Percentiles rank a stretch among this genome's conserved stretches.
These are phyloP conservation scores for Lactarius akahatsu DNA, from an alignment of 768 basidiomycete genomes.

Conservation along the genomic window DNA sequence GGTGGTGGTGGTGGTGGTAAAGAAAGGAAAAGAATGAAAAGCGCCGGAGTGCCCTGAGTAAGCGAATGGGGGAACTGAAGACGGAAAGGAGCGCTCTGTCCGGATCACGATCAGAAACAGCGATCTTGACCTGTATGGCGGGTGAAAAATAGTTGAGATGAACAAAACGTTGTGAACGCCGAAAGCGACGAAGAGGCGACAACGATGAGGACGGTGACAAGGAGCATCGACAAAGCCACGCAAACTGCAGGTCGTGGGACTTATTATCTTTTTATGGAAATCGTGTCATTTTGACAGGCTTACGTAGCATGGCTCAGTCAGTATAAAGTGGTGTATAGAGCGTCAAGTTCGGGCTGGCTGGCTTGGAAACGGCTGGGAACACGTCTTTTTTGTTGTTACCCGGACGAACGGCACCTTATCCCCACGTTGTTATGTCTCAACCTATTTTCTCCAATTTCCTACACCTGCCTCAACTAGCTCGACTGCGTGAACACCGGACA, in stretches of 20 bases:
- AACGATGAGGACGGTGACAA: neutral
- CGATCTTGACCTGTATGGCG: constrained; percentile 13
- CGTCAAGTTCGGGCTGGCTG: neutral
- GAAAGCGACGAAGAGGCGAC: neutral
- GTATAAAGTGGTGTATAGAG: no score
- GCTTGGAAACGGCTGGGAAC: neutral
- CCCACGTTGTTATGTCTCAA: neutral
- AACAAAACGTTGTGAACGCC: constrained; percentile 3
- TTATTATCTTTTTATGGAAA: neutral
- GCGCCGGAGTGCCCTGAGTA: neutral
- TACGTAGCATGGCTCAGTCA: no score
- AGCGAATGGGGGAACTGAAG: constrained; percentile 8
- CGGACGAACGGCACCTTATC: neutral
- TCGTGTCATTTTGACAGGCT: no score
- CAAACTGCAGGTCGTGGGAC: constrained; percentile 7
- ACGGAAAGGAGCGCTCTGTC: constrained; percentile 10
- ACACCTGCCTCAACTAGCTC: neutral
- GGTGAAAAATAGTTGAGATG: neutral
- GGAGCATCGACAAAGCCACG: neutral
- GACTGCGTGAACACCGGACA: neutral
- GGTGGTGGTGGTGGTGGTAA: neutral
- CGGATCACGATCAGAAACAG: constrained; percentile 20
- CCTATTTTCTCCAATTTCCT: neutral
- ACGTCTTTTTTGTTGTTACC: no score
- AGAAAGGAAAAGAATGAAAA: constrained; percentile 5